Percentiles rank a stretch among this genome's conserved stretches.
These are phyloP conservation scores for Allantophomopsis lycopodina DNA, from an alignment of 2,329 filamentous ascomycete species.

Conservation along the genomic window DNA sequence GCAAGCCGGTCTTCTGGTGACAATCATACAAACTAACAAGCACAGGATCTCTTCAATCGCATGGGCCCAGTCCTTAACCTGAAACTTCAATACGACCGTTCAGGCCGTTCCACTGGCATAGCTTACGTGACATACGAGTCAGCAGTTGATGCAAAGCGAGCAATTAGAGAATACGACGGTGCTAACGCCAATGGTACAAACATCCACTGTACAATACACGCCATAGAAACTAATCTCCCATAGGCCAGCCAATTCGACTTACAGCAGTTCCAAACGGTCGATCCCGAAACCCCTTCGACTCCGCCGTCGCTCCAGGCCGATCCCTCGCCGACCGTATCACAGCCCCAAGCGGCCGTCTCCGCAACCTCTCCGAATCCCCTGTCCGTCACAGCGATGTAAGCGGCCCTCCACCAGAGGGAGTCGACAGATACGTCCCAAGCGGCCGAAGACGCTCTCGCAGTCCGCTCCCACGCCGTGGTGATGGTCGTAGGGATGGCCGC, in stretches of 20 bases:
- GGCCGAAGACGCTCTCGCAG: slow-evolving; percentile 39
- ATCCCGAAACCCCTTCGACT: slow-evolving; percentile 42
- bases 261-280: slow-evolving; percentile 37
- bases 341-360: slow-evolving; percentile 22
- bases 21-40: background rate
- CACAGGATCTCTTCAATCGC: slow-evolving; percentile 63
- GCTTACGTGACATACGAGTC: slow-evolving; percentile 73
- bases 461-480: slow-evolving; percentile 37
- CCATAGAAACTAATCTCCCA: slow-evolving; percentile 4
- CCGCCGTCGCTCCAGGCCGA: slow-evolving; percentile 37
- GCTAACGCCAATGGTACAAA: slow-evolving; percentile 69
- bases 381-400: slow-evolving; percentile 20
- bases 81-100: slow-evolving; percentile 70
- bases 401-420: slow-evolving; percentile 16
- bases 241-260: slow-evolving; percentile 69
- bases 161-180: slow-evolving; percentile 71
- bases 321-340: slow-evolving; percentile 49
- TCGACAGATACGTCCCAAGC: slow-evolving; percentile 20
- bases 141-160: slow-evolving; percentile 56
- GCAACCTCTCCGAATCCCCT: slow-evolving; percentile 51
- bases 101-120: slow-evolving; percentile 73
- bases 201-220: background rate
- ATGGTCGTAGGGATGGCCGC: slow-evolving; percentile 35
- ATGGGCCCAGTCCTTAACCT: slow-evolving; percentile 62
- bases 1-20: slow-evolving; percentile 4